Base-by-base conservation (phyloP, 352 stramenopile species). In the Phytophthora constricta region DNA sequence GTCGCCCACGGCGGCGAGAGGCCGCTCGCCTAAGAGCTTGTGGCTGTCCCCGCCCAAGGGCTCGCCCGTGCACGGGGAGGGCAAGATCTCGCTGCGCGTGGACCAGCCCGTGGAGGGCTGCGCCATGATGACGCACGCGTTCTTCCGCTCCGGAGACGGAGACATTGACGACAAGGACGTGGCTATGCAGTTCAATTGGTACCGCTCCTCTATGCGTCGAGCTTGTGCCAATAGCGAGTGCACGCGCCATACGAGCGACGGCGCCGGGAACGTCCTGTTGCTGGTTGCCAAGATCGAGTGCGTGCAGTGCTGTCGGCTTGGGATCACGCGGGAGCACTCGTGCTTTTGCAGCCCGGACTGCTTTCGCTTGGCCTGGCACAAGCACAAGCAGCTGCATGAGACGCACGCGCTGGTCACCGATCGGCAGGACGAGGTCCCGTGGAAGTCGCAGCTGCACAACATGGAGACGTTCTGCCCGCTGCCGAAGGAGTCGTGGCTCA, bases 101-200 rank as follows among this genome's bases (percentile, higher is more conserved):
- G 84, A 92, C 56, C 84, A 92, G 65, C 84, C 84, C 3, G 81
- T 92, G 28, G 82, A 89, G 53, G 74, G 77, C 51, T 92, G 84
- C 61, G 66, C 71, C 47, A 84, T 92, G 56, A 86, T 84, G 77
- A 88, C 82, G 61, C 84, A 92, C 63, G 80, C 82, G n/a, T 92
- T 92, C 63, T 92, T 90, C 52, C 84, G 84, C 28, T 90, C 82
- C 3, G 72, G 79, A 8, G 82, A 90, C 5, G 79, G 82, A 25
- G 82, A 90, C 63, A 90, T 89, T 39, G 80, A 92, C 58, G 81
- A 90, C 66, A 84, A 89, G 46, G 76, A 86, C 46, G 84, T 91
- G 31, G 77, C 86, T 16, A 75, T 92, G 65, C 54, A 87, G 61
- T 92, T 90, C 64, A 68, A 83, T 39, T 92, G 84, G 84, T 92